Evolutionary conservation across 2,329 filamentous ascomycete genomes (phyloP), one percentile per base, ranked within the genome.

Genomic region (Neopestalotiopsis sp.): DNA sequence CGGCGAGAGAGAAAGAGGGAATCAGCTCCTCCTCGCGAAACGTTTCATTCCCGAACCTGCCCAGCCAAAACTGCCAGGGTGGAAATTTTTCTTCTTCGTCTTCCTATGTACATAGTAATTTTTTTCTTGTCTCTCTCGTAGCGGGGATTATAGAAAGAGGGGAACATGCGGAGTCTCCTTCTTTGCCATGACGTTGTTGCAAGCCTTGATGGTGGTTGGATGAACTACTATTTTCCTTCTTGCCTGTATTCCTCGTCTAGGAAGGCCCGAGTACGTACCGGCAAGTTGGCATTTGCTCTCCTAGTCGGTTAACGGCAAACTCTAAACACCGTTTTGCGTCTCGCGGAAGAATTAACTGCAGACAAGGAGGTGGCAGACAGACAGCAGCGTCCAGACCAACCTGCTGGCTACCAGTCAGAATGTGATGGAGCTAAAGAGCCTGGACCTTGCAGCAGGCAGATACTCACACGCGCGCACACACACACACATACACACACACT

Each of bases 1-100:
- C 57, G 30, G 30, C 20, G 17, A 49, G 40, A 13, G 34, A 49
- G 40, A 42, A 40, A 28, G 40, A 17, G 40, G 61, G 30, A 52
- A 49, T 28, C n/a, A 28, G 24, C n/a, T 62, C 34, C 61, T 64
- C 40, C 17, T 64, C 38, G n/a, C 61, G 61, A 49, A 49, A 64
- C 61, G 61, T 64, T 64, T 52, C 61, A 64, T 40, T 28, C 40
- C 59, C 28, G 34, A 38, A 28, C 24, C 24, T 28, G 3, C 30
- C 58, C 30, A 62, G 59, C 14, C 30, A 20, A n/a, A 40, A 30
- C 5, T 20, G 13, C n/a, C 30, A 38, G 30, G 59, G 34, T 13
- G 10, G 59, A 38, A 38, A 2, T 34, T 59, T 59, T 59, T 30
- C 20, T 10, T 58, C n/a, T 24, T 30, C 24, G n/a, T 24, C 13